These are phyloP conservation scores for Alternaria consortialis DNA, from an alignment of 2,329 filamentous ascomycete species.

Conservation along the genomic window DNA sequence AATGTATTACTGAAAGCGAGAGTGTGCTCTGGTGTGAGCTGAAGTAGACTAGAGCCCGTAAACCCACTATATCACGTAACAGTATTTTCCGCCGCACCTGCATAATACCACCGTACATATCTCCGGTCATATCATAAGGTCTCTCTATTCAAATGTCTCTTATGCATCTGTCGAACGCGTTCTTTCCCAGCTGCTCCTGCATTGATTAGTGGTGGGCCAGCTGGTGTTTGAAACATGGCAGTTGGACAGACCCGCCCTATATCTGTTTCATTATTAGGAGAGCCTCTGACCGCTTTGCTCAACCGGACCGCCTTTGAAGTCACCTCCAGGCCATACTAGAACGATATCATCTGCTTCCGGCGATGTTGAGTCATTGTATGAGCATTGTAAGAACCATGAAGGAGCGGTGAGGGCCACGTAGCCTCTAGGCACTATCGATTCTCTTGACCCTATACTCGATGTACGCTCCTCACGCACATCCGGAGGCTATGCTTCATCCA, in stretches of 20 bases:
- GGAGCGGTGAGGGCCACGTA: constrained; percentile 3
- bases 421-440: neutral
- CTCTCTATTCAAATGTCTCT: neutral
- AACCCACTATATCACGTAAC: neutral
- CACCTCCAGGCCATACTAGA: neutral
- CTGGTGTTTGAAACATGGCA: neutral
- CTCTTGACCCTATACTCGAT: neutral
- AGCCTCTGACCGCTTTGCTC: neutral
- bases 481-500: neutral
- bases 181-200: neutral
- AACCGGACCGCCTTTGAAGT: neutral
- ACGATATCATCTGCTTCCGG: neutral
- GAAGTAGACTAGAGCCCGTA: neutral
- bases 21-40: constrained; percentile 36
- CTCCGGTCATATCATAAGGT: rapidly evolving
- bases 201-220: neutral
- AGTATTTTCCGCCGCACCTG: no score
- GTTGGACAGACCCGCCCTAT: neutral
- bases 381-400: neutral
- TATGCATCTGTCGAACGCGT: neutral
- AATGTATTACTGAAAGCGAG: constrained; percentile 44
- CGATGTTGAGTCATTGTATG: neutral
- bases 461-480: constrained; percentile 12
- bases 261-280: constrained; percentile 7
- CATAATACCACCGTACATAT: neutral